Percentiles rank a stretch among this genome's conserved stretches.
These are phyloP conservation scores for Sanghuangporus sanghuang DNA, from an alignment of 1,284 basidiomycete species.

Conservation along the genomic window DNA sequence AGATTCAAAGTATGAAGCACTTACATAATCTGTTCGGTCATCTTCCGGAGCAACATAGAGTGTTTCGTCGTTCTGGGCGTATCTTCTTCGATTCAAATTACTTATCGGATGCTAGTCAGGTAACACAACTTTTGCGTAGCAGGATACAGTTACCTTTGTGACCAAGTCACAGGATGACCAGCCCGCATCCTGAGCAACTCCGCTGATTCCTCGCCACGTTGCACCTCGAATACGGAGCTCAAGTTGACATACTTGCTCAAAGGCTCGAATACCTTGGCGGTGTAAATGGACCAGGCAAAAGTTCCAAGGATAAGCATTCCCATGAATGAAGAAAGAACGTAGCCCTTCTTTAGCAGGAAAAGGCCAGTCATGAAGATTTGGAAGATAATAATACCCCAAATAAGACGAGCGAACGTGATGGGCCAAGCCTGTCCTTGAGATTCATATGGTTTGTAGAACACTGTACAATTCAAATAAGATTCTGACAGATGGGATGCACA, in stretches of 20 bases:
- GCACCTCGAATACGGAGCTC: conserved; percentile 83
- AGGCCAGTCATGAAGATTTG: conserved; percentile 91
- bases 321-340: conserved; percentile 72
- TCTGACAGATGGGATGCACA: neutral
- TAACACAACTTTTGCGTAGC: neutral
- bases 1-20: conserved; percentile 23
- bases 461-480: conserved; percentile 33
- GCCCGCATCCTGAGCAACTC: conserved; percentile 67
- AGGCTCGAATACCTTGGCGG: conserved; percentile 66
- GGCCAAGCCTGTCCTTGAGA: conserved; percentile 94
- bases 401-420: conserved; percentile 80
- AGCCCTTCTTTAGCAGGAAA: conserved; percentile 80
- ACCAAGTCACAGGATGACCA: conserved; percentile 80
- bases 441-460: conserved; percentile 93
- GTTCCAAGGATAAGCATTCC: conserved; percentile 77
- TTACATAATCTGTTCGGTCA: conserved; percentile 83
- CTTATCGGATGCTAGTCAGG: conserved; percentile 32
- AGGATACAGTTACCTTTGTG: conserved; percentile 59
- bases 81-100: conserved; percentile 77
- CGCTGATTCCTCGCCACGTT: conserved; percentile 76
- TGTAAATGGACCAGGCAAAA: conserved; percentile 75
- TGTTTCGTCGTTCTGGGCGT: conserved; percentile 91
- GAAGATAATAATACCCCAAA: conserved; percentile 87
- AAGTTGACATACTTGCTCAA: conserved; percentile 80
- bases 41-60: conserved; percentile 92